These are phyloP conservation scores for Fraxinus cuspidata DNA, from an alignment of 257 asterid species.

Conservation along the genomic window DNA sequence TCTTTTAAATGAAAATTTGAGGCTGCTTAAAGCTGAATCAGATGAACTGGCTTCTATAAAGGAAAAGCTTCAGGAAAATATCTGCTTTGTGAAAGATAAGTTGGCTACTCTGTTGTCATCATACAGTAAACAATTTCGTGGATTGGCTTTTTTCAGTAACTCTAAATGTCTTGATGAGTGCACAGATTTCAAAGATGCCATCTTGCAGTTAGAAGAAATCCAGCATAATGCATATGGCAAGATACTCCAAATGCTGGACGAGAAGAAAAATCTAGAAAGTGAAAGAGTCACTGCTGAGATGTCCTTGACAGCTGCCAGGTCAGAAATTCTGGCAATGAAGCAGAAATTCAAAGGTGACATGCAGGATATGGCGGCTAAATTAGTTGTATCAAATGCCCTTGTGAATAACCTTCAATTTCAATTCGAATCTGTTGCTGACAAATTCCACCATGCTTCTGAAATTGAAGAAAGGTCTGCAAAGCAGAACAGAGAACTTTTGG, in stretches of 20 bases:
- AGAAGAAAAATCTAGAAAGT: conserved; percentile 56
- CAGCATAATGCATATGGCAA: conserved; percentile 47
- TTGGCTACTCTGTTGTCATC: conserved; percentile 51
- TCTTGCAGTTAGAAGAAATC: conserved; percentile 64
- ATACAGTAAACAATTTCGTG: conserved; percentile 35
- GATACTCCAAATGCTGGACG: conserved; percentile 58
- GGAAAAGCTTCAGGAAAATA: conserved; percentile 52
- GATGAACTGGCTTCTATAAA: conserved; percentile 54
- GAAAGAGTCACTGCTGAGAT: conserved; percentile 55
- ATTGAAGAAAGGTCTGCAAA: conserved; percentile 53
- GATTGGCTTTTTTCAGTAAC: conserved; percentile 29
- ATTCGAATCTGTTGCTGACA: conserved; percentile 66
- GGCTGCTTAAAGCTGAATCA: conserved; percentile 44
- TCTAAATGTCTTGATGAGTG: conserved; percentile 33
- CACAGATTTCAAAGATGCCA: conserved; percentile 45
- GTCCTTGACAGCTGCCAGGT: conserved; percentile 55
- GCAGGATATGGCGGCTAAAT: conserved; percentile 48
- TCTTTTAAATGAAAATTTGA: conserved; percentile 47
- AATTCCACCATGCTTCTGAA: conserved; percentile 53
- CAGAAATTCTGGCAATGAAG: conserved; percentile 65
- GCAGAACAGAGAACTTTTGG: conserved; percentile 58
- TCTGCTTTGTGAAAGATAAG: conserved; percentile 53
- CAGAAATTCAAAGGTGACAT: conserved; percentile 55
- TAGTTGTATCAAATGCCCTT: conserved; percentile 60
- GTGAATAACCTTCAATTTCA: conserved; percentile 71